These are phyloP conservation scores for Pythium guiyangense DNA, from an alignment of 352 stramenopile species.

Conservation along the genomic window DNA sequence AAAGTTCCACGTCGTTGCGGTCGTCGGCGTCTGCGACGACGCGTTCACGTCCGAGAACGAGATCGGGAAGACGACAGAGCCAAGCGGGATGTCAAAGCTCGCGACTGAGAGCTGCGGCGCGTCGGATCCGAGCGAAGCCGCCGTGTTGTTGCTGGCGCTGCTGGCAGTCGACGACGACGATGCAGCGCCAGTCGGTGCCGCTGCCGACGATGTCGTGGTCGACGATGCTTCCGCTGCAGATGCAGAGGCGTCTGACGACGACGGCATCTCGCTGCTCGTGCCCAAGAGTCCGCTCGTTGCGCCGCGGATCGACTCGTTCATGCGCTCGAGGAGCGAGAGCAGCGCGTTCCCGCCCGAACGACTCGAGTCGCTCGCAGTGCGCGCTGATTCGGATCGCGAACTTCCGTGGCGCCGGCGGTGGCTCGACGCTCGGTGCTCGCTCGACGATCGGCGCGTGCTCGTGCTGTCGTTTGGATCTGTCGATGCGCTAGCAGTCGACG, in stretches of 20 bases:
- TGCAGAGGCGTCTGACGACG: background rate
- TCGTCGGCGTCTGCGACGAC: no score
- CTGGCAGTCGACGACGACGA: no score
- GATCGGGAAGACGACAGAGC: conserved; percentile 55
- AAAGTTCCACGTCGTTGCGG: conserved; percentile 51
- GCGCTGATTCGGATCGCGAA: conserved; percentile 1
- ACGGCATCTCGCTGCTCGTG: background rate
- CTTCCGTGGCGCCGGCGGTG: conserved; percentile 8
- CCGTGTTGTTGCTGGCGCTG: background rate
- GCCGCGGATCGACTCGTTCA: conserved; percentile 21
- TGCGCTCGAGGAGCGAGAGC: conserved; percentile 17
- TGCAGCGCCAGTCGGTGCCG: background rate
- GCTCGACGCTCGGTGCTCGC: conserved; percentile 9
- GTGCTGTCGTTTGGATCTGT: background rate
- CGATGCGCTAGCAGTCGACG: background rate
- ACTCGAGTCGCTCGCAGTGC: background rate
- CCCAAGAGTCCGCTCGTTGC: conserved; percentile 2
- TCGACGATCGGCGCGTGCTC: background rate
- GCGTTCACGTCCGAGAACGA: conserved; percentile 33
- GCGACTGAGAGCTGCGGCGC: conserved; percentile 18
- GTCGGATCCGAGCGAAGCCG: conserved; percentile 1
- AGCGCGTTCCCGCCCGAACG: conserved; percentile 6
- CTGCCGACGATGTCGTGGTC: background rate
- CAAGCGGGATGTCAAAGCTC: conserved; percentile 30
- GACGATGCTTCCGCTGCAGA: background rate